Conservation (phyloP, 1,139 yeast genomes). For the Yamadazyma jaroonii region DNA sequence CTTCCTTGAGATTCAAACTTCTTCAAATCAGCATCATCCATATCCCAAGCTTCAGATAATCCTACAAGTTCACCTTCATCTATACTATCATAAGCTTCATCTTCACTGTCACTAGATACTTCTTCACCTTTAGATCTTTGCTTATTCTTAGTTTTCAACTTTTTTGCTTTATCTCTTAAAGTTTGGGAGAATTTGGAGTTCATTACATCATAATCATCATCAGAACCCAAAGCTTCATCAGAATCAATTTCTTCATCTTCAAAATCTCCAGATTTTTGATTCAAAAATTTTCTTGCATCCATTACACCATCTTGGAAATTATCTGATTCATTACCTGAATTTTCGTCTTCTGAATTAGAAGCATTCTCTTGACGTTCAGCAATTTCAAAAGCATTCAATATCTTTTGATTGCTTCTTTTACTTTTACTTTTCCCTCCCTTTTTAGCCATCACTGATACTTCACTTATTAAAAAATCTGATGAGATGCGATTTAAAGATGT, state of each 20-base stretch:
- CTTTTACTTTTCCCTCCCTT: conserved; percentile 23
- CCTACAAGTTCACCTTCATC: conserved; percentile 77
- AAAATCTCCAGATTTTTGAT: conserved; percentile 22
- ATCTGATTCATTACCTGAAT: conserved; percentile 12
- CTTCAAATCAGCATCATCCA: conserved; percentile 57
- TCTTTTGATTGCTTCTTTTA: conserved; percentile 35
- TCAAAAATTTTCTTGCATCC: conserved; percentile 39
- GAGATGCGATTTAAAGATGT: conserved; percentile 12
- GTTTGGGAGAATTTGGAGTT: conserved; percentile 68
- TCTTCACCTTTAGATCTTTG: conserved; percentile 18
- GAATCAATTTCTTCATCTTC: conserved; percentile 73
- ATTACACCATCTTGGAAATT: conserved; percentile 39
- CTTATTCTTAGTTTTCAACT: conserved; percentile 25
- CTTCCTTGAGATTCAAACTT: conserved; percentile 15
- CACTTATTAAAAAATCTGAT: conserved; percentile 7
- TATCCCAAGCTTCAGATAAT: conserved; percentile 85
- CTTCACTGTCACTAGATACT: conserved; percentile 21
- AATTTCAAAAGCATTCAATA: conserved; percentile 45
- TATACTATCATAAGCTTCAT: conserved; percentile 48
- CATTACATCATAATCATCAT: conserved; percentile 67
- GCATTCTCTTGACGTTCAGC: conserved; percentile 41
- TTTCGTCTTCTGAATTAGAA: conserved; percentile 15
- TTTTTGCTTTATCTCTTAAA: conserved; percentile 53
- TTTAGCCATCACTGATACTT: conserved; percentile 18
- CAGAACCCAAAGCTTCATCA: conserved; percentile 75